Base-by-base conservation (phyloP, 2,329 filamentous ascomycete genomes). In the Teratosphaeria epicoccoides region DNA sequence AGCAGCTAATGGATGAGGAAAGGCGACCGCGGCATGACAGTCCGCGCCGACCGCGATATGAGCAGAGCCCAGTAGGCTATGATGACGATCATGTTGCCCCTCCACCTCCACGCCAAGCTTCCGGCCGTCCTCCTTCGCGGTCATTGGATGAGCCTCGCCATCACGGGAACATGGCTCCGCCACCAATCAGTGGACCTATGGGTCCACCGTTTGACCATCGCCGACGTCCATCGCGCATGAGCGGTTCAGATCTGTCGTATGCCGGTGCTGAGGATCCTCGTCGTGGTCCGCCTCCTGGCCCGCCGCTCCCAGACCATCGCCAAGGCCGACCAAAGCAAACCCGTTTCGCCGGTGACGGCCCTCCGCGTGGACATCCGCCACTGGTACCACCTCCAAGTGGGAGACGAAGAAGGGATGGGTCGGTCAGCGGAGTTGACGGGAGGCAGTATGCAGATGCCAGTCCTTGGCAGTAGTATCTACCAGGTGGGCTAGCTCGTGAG, bases 291-390 rank as follows among this genome's bases (percentile, higher is more conserved):
- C 47, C 47, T 14, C 33, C 28, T 25, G 20, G 33, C 17, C 24
- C 23, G 22, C 26, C 47, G n/a, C 20, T 10, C 12, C 25, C 20
- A 23, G 47, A 50, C 23, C 20, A 26, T 33, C 49, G 10, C n/a
- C 25, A 24, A 11, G 56, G 54, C 1, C 47, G 55, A 49, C 52
- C 49, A 17, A 61, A 60, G 48, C 49, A 57, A 56, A 58, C 60
- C 23, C 26, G 59, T 24, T 63, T 62, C 33, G 59, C 54, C 37
- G 50, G 46, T 43, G 53, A 51, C 43, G 43, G 26, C 9, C 7
- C 37, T 11, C 45, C 24, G 40, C 28, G 10, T 20, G 24, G 26
- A 14, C 24, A 14, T 3, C 20, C 20, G 11, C 24, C 46, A 12
- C 22, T 12, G 12, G 46, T n/a, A 17, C 24, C 12, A 17, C 46